These are phyloP conservation scores for Dictyophora rubrovolvata DNA, from an alignment of 768 basidiomycete genomes.

Conservation along the genomic window DNA sequence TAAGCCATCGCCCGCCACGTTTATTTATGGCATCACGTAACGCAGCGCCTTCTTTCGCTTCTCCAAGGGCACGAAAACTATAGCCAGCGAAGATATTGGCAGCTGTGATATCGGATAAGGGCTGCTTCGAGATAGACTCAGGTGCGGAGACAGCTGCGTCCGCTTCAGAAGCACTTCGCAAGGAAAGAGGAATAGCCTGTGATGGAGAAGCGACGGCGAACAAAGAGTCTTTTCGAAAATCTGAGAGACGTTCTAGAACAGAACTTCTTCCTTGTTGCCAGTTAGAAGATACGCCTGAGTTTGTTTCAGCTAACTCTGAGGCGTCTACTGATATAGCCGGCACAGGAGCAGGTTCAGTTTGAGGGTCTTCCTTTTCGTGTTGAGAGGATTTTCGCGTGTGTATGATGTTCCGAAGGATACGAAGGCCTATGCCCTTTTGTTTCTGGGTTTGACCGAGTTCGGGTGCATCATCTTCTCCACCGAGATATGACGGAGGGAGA, in stretches of 20 bases:
- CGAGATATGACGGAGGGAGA: neutral
- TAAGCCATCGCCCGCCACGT: constrained; percentile 42
- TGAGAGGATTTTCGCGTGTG: neutral
- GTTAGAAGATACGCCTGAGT: constrained; percentile 32
- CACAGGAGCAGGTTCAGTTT: neutral
- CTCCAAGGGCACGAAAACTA: constrained; percentile 53
- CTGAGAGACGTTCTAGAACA: constrained; percentile 34
- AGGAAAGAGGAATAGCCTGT: constrained; percentile 13
- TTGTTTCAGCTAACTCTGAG: neutral
- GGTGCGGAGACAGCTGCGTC: neutral
- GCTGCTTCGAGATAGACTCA: neutral
- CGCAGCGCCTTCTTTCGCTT: constrained; percentile 42
- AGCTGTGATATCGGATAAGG: neutral
- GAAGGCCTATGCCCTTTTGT: neutral
- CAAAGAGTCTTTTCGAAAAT: constrained; percentile 41
- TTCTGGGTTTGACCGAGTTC: constrained; percentile 3
- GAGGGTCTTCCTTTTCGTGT: neutral
- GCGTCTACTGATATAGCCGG: neutral
- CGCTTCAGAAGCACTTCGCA: neutral
- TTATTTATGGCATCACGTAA: constrained; percentile 54
- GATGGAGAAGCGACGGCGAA: constrained; percentile 36
- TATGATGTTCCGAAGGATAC: neutral
- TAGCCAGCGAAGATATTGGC: constrained; percentile 41
- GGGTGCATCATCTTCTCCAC: neutral
- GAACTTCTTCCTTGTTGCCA: neutral